Evolutionary conservation across 108 stramenopile species (phyloP).

Genomic region (Cyclotella atomus): DNA sequence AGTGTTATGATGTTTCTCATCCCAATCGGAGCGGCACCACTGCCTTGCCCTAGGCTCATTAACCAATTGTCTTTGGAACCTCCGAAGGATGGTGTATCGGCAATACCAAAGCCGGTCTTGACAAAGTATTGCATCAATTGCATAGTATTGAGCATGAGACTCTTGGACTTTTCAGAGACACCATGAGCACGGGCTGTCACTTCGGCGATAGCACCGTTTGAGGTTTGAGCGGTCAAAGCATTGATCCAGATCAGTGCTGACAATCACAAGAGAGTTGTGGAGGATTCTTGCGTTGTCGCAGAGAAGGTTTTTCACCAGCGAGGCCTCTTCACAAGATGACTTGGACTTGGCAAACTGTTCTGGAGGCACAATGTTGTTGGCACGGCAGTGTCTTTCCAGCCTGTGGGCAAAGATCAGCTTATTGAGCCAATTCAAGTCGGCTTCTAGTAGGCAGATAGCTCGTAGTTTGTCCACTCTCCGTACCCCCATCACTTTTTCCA

Average conservation of each 20-base stretch:
- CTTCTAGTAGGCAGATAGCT: neutral
- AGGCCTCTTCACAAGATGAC: neutral
- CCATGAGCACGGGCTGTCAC: neutral
- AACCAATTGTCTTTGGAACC: neutral
- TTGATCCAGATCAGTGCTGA: neutral
- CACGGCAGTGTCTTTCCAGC: neutral
- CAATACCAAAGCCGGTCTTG: neutral
- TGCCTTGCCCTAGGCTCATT: neutral
- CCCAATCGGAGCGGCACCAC: neutral
- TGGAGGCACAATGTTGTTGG: neutral
- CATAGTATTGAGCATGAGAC: neutral
- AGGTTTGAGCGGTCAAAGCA: neutral
- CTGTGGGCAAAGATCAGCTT: neutral
- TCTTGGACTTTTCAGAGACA: neutral
- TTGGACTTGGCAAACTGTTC: neutral
- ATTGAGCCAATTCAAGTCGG: slow-evolving; percentile 2
- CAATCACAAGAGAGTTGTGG: neutral
- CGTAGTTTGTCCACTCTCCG: neutral
- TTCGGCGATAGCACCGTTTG: neutral
- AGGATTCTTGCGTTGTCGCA: neutral
- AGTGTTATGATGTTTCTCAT: neutral
- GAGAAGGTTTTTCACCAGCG: neutral
- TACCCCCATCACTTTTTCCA: neutral
- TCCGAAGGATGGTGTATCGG: neutral
- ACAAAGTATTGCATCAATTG: neutral